Evolutionary conservation across 345 rosid genomes (phyloP).

Genomic region (Draba incana): DNA sequence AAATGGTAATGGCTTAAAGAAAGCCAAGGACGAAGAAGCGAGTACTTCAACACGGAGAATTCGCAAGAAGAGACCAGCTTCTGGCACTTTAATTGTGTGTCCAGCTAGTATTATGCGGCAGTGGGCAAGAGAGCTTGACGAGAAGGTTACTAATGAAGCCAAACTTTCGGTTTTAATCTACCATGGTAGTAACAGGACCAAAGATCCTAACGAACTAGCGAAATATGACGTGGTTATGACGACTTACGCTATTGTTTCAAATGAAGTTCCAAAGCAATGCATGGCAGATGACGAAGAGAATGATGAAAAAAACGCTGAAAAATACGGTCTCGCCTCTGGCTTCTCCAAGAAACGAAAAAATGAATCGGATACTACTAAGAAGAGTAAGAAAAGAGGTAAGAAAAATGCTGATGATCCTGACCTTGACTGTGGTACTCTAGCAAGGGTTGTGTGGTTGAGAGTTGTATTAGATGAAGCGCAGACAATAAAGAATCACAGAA

Average conservation of each 20-base stretch:
- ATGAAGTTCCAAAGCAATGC: conserved; percentile 94
- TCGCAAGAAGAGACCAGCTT: conserved; percentile 62
- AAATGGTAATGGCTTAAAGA: conserved; percentile 46
- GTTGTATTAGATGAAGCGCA: conserved; percentile 98
- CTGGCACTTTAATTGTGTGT: conserved; percentile 95
- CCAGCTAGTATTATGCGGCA: conserved; percentile 96
- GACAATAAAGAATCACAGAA: conserved; percentile 95
- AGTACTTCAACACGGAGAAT: conserved; percentile 56
- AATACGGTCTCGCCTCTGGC: conserved; percentile 65
- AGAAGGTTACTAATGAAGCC: conserved; percentile 76
- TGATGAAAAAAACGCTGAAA: conserved; percentile 69
- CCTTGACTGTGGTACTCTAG: conserved; percentile 69
- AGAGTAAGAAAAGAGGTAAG: conserved; percentile 68
- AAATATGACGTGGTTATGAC: conserved; percentile 90
- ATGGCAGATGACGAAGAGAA: conserved; percentile 72
- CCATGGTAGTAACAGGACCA: conserved; percentile 93
- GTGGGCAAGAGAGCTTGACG: conserved; percentile 91
- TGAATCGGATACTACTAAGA: conserved; percentile 45
- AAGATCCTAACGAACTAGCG: conserved; percentile 80
- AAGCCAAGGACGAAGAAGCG: conserved; percentile 56
- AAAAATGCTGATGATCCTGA: conserved; percentile 62
- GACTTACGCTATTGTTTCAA: conserved; percentile 82
- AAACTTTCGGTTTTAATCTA: conserved; percentile 70
- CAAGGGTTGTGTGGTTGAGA: conserved; percentile 81
- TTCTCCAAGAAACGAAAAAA: conserved; percentile 71